Evolutionary conservation across 352 stramenopile species (phyloP), one percentile per base, ranked within the genome.

Genomic region (Globisporangium apiculatum): DNA sequence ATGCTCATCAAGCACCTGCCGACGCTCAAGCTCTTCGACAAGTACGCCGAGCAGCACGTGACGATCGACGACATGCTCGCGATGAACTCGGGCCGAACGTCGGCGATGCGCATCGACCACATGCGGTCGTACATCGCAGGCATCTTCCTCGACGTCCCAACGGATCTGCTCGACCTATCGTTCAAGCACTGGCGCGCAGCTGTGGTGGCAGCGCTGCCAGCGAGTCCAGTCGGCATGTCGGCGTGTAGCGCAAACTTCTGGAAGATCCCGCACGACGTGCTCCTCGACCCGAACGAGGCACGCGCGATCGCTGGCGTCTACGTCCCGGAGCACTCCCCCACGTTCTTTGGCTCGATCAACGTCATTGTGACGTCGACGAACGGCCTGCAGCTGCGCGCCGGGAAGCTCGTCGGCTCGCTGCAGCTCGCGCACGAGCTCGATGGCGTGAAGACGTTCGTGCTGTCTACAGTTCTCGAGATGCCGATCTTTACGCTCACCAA

Each of bases 81-180:
- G 4, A 24, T 24, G 18, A 24, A 24, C 18, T 89, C 75, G 76
- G 57, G 55, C 0, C 48, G 62, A 2, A 66, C 83, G 67, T 7
- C 80, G 18, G 18, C 18, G 18, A 24, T 71, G 49, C 66, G 67
- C 8, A 57, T 84, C 2, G 72, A 90, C 51, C 77, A 85, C 56
- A 75, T 82, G 43, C 74, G 79, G 3, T 79, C 75, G 50, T 87
- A 89, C 58, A 55, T 87, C 8, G 68, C 83, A 45, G 79, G 79
- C 0, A 64, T 90, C 31, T 86, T 90, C 41, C 60, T 89, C 12
- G 75, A 86, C 36, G 68, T 87, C 1, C 75, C 77, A 3, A 83
- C 72, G 53, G 48, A 69, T 9, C 69, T 83, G 36, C 56, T 90
- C 38, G 72, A 86, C 53, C 65, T 67, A 7, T 68, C 67, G 11